Evolutionary conservation across 345 rosid genomes (phyloP).

Genomic region (Citrus australasica): DNA sequence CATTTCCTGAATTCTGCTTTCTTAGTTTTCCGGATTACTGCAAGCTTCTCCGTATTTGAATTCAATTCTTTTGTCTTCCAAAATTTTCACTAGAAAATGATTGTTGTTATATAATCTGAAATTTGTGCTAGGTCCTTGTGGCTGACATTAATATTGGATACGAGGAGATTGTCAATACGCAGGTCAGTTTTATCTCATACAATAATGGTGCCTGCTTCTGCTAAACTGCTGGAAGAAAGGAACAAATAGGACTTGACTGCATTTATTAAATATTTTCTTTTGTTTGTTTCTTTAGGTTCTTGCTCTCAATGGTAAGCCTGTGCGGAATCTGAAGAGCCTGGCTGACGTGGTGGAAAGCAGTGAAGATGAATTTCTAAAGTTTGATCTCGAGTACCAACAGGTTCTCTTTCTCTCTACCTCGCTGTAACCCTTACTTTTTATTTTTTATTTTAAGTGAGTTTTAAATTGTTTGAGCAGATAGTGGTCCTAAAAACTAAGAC

Average conservation of each 20-base stretch:
- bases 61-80: not conserved
- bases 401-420: constrained; percentile 25
- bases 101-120: not conserved
- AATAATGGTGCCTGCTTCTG: not conserved
- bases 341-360: constrained; percentile 85
- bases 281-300: constrained; percentile 50
- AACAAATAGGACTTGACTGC: not conserved
- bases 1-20: not conserved
- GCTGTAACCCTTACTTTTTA: not conserved
- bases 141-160: constrained; percentile 93
- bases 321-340: constrained; percentile 76
- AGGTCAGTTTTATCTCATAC: constrained; percentile 38
- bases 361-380: constrained; percentile 68
- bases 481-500: constrained; percentile 62
- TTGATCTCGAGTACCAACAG: constrained; percentile 87
- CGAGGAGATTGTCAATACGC: constrained; percentile 90
- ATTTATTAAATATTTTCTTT: constrained; percentile 6
- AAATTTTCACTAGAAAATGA: not conserved
- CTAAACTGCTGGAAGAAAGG: not conserved
- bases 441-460: not conserved
- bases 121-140: constrained; percentile 69
- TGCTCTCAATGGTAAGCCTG: constrained; percentile 81
- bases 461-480: constrained; percentile 36
- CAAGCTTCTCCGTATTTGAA: not conserved
- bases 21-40: not conserved